Conservation (phyloP, 1,139 yeast species). For the Diutina pseudorugosa region DNA sequence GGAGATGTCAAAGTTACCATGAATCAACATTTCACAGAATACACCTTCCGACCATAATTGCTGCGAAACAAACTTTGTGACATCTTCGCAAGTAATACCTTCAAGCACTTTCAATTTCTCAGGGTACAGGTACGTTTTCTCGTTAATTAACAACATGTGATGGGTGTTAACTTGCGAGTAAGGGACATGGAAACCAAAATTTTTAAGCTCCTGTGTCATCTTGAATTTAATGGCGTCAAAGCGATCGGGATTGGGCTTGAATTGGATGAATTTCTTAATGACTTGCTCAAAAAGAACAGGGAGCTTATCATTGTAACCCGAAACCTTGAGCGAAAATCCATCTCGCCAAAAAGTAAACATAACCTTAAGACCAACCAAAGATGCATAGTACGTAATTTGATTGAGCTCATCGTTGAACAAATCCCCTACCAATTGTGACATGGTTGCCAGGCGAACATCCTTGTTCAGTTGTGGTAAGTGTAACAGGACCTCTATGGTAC, state of each 20-base stretch:
- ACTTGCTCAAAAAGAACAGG: slow-evolving; percentile 50
- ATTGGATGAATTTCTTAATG: slow-evolving; percentile 37
- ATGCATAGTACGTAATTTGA: slow-evolving; percentile 74
- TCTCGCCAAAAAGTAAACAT: slow-evolving; percentile 49
- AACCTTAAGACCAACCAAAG: slow-evolving; percentile 64
- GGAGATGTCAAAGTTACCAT: slow-evolving; percentile 58
- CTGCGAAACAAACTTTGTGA: slow-evolving; percentile 29
- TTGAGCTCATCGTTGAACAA: slow-evolving; percentile 65
- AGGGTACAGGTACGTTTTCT: slow-evolving; percentile 50
- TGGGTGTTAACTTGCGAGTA: slow-evolving; percentile 60
- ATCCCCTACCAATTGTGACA: slow-evolving; percentile 44
- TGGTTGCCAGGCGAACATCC: slow-evolving; percentile 11
- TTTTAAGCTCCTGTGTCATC: slow-evolving; percentile 46
- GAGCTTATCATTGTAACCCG: slow-evolving; percentile 80
- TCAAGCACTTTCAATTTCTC: slow-evolving; percentile 48
- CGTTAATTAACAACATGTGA: slow-evolving; percentile 53
- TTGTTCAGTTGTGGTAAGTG: slow-evolving; percentile 36
- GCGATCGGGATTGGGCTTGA: slow-evolving; percentile 43
- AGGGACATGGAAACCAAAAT: slow-evolving; percentile 67
- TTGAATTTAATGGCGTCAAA: slow-evolving; percentile 60
- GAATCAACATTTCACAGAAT: slow-evolving; percentile 59
- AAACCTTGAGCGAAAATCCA: slow-evolving; percentile 55
- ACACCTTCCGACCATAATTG: slow-evolving; percentile 35
- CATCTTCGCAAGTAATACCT: slow-evolving; percentile 33
- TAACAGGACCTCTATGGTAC: slow-evolving; percentile 51